These are phyloP conservation scores for Eucalyptus pauciflora DNA, from an alignment of 345 rosid genomes.

Conservation along the genomic window DNA sequence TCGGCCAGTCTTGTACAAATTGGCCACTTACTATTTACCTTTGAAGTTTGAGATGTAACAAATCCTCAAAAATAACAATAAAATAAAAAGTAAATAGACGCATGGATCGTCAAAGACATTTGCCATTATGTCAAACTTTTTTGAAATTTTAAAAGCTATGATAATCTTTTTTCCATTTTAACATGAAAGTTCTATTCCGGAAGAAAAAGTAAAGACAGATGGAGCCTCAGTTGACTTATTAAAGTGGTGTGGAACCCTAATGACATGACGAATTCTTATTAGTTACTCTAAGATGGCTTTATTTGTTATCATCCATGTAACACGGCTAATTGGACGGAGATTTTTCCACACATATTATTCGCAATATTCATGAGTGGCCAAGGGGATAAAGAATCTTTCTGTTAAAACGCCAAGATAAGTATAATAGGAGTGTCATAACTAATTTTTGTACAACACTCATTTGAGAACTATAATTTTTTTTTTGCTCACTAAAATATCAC, in stretches of 20 bases:
- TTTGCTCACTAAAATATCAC: fast-evolving
- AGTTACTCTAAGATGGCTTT: background rate
- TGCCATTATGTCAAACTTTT: background rate
- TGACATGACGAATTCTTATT: background rate
- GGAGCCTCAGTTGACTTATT: background rate
- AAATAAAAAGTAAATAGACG: background rate
- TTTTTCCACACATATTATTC: background rate
- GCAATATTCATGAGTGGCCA: background rate
- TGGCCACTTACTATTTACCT: background rate
- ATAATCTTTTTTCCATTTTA: background rate
- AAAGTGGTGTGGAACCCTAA: background rate
- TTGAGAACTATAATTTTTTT: fast-evolving
- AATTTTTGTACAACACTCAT: fast-evolving
- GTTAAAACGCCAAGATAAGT: fast-evolving
- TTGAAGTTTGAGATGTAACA: background rate
- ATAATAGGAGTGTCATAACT: too few relatives aligned
- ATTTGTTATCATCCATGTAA: background rate
- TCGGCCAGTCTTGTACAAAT: background rate
- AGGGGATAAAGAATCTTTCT: fast-evolving
- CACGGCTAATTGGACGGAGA: background rate
- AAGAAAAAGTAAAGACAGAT: background rate
- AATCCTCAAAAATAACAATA: background rate
- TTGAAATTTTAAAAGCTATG: background rate
- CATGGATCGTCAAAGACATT: background rate
- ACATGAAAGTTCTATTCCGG: background rate